These are phyloP conservation scores for Phytophthora syringae DNA, from an alignment of 352 stramenopile genomes.

Conservation along the genomic window DNA sequence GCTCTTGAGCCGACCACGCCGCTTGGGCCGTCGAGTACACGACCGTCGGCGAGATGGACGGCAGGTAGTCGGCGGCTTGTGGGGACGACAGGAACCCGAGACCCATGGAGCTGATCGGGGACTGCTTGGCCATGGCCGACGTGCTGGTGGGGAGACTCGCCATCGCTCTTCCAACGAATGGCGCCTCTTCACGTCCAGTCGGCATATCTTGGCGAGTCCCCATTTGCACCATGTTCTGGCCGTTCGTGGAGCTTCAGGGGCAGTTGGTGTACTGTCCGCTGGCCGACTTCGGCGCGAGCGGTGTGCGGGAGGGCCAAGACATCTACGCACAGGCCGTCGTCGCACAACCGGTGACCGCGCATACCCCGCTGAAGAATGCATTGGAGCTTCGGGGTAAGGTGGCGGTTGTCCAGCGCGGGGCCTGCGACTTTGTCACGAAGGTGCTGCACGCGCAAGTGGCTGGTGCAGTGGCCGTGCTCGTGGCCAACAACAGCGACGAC, in stretches of 20 bases:
- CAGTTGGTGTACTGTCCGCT: slow-evolving; percentile 71
- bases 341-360: slow-evolving; percentile 62
- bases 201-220: slow-evolving; percentile 13
- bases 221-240: slow-evolving; percentile 60
- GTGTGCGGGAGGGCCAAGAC: slow-evolving; percentile 51
- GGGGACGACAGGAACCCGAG: slow-evolving; percentile 33
- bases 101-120: slow-evolving; percentile 12
- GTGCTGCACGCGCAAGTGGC: slow-evolving; percentile 69
- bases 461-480: slow-evolving; percentile 68
- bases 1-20: slow-evolving; percentile 64
- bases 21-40: slow-evolving; percentile 70
- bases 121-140: slow-evolving; percentile 23
- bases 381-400: slow-evolving; percentile 55
- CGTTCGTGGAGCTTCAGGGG: slow-evolving; percentile 68
- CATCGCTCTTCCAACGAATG: slow-evolving; percentile 17
- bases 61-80: slow-evolving; percentile 40
- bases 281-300: slow-evolving; percentile 60
- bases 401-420: slow-evolving; percentile 66
- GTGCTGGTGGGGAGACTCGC: slow-evolving; percentile 2
- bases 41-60: slow-evolving; percentile 63
- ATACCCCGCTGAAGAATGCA: slow-evolving; percentile 60
- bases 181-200: slow-evolving; percentile 13
- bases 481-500: slow-evolving; percentile 56
- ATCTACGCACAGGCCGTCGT: slow-evolving; percentile 62
- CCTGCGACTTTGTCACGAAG: slow-evolving; percentile 86